phyloP scores from a whole-genome alignment of 2,329 filamentous ascomycete genomes.

The Phialophora chinensis region DNA sequence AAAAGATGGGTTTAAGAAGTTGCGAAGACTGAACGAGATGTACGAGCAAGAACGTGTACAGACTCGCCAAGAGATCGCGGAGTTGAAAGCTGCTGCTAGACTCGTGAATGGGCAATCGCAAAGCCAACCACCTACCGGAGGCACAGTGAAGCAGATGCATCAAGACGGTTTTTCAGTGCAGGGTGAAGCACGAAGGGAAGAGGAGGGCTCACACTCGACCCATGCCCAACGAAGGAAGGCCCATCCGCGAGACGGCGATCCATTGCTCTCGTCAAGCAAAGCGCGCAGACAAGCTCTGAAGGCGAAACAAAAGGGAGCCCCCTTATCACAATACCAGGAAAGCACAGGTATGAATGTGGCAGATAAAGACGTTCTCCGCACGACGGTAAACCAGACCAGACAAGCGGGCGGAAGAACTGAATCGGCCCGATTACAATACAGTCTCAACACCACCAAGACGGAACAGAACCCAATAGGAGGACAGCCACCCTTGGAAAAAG shows the following conservation, averaged over 20 bases:
- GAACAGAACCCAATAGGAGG: background rate
- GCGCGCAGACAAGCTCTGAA: too few species aligned
- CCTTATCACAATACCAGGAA: too few species aligned
- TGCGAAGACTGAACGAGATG: conserved; percentile 11
- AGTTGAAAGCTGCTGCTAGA: conserved; percentile 20
- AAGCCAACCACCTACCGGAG: background rate
- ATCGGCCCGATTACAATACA: too few species aligned
- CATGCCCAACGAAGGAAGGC: background rate
- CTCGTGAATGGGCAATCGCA: background rate
- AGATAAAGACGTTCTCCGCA: too few species aligned
- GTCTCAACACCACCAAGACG: background rate
- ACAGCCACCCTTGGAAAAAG: background rate
- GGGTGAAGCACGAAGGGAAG: background rate
- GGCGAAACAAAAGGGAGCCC: too few species aligned
- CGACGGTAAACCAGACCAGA: too few species aligned
- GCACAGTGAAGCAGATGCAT: background rate
- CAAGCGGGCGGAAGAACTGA: too few species aligned
- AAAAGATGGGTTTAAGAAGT: background rate
- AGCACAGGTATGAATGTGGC: too few species aligned
- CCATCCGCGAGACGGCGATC: too few species aligned
- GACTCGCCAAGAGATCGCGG: conserved; percentile 18
- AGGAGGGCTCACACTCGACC: background rate
- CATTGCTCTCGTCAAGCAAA: too few species aligned
- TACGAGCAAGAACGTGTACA: conserved; percentile 16
- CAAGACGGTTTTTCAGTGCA: background rate